These are phyloP conservation scores for Aquilaria agallochum DNA, from an alignment of 441 rosid species.

Conservation along the genomic window DNA sequence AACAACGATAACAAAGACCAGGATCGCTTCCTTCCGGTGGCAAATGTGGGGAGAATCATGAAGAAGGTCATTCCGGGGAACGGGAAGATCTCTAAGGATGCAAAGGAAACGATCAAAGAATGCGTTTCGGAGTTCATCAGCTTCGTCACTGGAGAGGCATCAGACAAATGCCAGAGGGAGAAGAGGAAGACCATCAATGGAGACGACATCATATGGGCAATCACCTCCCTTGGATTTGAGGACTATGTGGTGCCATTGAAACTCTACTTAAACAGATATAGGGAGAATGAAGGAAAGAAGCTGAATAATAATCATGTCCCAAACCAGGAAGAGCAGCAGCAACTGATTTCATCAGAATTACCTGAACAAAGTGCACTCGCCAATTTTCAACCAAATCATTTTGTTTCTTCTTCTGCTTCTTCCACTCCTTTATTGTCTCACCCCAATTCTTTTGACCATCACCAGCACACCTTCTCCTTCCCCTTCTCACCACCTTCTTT, in stretches of 20 bases:
- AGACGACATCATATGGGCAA: conserved; percentile 73
- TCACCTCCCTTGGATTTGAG: conserved; percentile 70
- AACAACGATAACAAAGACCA: conserved; percentile 43
- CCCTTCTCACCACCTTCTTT: conserved; percentile 47
- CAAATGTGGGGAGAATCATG: conserved; percentile 81
- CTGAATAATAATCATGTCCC: conserved; percentile 34
- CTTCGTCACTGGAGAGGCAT: conserved; percentile 74
- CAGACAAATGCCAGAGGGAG: conserved; percentile 74
- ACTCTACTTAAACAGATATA: conserved; percentile 49
- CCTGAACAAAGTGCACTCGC: conserved; percentile 31
- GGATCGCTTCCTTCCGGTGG: conserved; percentile 69
- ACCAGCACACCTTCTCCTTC: conserved; percentile 35
- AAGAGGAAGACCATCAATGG: conserved; percentile 79
- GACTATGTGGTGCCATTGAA: conserved; percentile 62
- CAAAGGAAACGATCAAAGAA: conserved; percentile 74
- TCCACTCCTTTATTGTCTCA: conserved; percentile 37
- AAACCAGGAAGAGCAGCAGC: conserved; percentile 31
- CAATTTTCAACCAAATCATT: conserved; percentile 20
- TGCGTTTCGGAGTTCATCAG: conserved; percentile 81
- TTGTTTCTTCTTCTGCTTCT: conserved; percentile 16
- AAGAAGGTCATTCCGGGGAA: conserved; percentile 67
- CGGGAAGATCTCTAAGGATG: conserved; percentile 75
- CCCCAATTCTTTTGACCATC: conserved; percentile 30
- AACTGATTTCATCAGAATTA: conserved; percentile 12
- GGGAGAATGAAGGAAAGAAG: conserved; percentile 74